phyloP scores from a whole-genome alignment of 495 filamentous ascomycete genomes.

The Xylaria flabelliformis region DNA sequence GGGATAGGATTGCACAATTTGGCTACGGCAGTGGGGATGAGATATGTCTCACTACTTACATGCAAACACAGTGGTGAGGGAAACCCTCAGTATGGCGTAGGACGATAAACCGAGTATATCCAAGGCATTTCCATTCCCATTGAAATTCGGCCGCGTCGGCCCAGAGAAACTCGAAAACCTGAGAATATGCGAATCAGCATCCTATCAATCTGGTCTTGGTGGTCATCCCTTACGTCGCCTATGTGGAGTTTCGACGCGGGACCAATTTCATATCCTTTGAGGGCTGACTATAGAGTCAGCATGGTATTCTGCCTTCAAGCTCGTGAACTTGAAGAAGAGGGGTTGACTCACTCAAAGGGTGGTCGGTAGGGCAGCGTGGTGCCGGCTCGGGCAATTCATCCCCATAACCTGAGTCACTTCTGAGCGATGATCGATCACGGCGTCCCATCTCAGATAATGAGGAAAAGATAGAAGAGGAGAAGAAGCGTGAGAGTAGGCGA shows the following conservation, averaged over 20 bases:
- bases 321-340: not conserved
- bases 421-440: constrained; percentile 44
- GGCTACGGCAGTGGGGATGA: constrained; percentile 11
- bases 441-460: constrained; percentile 42
- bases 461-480: constrained; percentile 10
- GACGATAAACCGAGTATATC: constrained; percentile 43
- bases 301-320: not conserved
- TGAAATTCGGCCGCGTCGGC: constrained; percentile 42
- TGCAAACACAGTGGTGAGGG: constrained; percentile 43
- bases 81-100: constrained; percentile 43
- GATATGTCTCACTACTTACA: constrained; percentile 33
- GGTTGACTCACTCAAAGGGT: constrained; percentile 41
- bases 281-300: constrained; percentile 30
- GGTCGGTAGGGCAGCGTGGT: constrained; percentile 39
- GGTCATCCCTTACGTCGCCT: constrained; percentile 39
- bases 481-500: constrained; percentile 17
- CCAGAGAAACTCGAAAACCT: constrained; percentile 47
- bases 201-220: not conserved
- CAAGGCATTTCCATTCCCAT: constrained; percentile 46
- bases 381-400: constrained; percentile 42
- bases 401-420: constrained; percentile 46
- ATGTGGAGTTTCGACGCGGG: constrained; percentile 43
- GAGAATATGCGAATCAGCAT: constrained; percentile 21
- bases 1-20: not conserved
- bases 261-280: constrained; percentile 45